A percentile compares a stretch with the other conserved stretches of the same genome.
phyloP scores from a whole-genome alignment of 2,329 filamentous ascomycete genomes.

The Escovopsis sp. region DNA sequence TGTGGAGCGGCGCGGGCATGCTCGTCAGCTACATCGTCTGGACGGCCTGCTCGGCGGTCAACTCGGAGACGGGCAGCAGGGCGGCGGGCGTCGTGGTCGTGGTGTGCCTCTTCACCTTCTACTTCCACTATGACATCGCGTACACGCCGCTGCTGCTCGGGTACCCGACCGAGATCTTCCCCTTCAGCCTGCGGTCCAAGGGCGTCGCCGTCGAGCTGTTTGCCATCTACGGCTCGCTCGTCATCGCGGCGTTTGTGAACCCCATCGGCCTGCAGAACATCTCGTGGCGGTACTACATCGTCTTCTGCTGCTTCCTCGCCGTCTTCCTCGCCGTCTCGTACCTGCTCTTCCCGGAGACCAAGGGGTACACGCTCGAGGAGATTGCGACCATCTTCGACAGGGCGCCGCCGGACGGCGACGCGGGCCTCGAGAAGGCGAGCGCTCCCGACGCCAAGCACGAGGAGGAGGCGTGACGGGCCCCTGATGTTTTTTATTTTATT shows the following conservation, averaged over 20 bases:
- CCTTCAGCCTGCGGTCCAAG: constrained; percentile 28
- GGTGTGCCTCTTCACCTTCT: constrained; percentile 28
- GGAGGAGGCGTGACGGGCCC: no score
- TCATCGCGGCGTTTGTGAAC: constrained; percentile 26
- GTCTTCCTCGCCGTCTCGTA: constrained; percentile 23
- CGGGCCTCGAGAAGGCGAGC: no score
- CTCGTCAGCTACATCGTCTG: constrained; percentile 25
- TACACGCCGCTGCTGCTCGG: constrained; percentile 30
- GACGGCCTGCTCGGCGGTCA: constrained; percentile 24
- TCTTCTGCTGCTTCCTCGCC: constrained; percentile 25
- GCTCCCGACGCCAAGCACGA: no score
- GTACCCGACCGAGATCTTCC: constrained; percentile 27
- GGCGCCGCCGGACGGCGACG: constrained; percentile 10
- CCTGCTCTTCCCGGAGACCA: constrained; percentile 26
- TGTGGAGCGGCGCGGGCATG: constrained; percentile 23
- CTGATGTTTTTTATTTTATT: no score
- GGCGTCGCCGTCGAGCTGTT: constrained; percentile 25
- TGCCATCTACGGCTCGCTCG: constrained; percentile 21
- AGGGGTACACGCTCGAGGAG: constrained; percentile 22
- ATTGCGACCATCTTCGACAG: constrained; percentile 20
- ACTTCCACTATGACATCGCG: constrained; percentile 26
- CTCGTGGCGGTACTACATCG: constrained; percentile 27
- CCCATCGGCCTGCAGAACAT: constrained; percentile 23
- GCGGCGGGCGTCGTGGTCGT: constrained; percentile 21
- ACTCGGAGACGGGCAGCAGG: constrained; percentile 17